Evolutionary conservation across 1,139 yeast species (phyloP), one percentile per base, ranked within the genome.

Genomic region (Debaryomyces nepalensis): DNA sequence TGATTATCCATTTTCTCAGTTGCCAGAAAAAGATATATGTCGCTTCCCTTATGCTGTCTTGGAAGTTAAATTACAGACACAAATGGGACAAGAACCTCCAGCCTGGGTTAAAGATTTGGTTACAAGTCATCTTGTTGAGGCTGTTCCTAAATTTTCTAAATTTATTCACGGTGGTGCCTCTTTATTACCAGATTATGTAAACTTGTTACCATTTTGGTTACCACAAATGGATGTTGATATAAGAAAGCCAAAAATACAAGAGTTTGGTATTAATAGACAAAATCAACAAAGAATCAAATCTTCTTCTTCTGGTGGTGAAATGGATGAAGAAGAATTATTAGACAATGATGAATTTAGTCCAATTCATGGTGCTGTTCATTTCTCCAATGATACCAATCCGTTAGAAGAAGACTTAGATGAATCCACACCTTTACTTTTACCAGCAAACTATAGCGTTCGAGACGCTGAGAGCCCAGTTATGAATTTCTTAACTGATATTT

Each of bases 151-250:
- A 66, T 93, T 90, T 64, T 91, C 98, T 46, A 93, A 93, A 66
- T 93, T 93, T 58, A 91, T 93, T 54, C 99, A 93, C 58, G 99
- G 99, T 54, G 84, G 90, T 46, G 96, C 99, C 8, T 77, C 93
- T 20, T 73, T 93, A 55, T 69, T 93, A 53, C 93, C 96, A 9
- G 95, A 89, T 33, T 79, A 75, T 63, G 90, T 89, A 33, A 78
- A 82, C 42, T 77, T 89, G 51, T 84, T 93, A 56, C 99, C 99
- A 41, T 93, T 88, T 68, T 93, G 99, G 99, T 75, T 84, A 52
- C 97, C 98, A n/a, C 99, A 93, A 68, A 93, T 93, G 99, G 88
- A 82, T 52, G 85, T 85, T 40, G 99, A 93, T 61, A 93, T 93
- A 53, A 83, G 96, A 62, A 93, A 93, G 64, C 97, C 97, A 24